phyloP scores from a whole-genome alignment of 2,329 filamentous ascomycete genomes.

The Trichophyton rubrum region DNA sequence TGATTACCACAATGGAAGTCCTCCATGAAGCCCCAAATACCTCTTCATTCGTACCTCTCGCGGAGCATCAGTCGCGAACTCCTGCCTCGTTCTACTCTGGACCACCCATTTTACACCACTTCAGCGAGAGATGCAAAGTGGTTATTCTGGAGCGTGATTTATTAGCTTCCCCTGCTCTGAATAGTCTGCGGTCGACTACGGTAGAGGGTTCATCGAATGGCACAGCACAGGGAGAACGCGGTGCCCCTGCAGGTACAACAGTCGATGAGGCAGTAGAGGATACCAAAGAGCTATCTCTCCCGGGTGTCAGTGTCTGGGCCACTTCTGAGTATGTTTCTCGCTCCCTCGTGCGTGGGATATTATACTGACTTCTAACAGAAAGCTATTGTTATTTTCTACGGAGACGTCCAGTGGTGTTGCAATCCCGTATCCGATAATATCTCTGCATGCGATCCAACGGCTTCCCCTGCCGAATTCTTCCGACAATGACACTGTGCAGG shows the following conservation, averaged over 20 bases:
- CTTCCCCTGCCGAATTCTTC: conserved; percentile 24
- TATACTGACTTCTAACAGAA: conserved; percentile 19
- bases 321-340: conserved; percentile 34
- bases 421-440: conserved; percentile 38
- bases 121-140: conserved; percentile 34
- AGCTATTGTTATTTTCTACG: conserved; percentile 32
- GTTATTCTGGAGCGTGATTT: conserved; percentile 32
- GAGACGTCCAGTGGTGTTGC: conserved; percentile 27
- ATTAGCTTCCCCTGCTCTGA: conserved; percentile 23
- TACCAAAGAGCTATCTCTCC: conserved; percentile 27
- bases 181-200: conserved; percentile 17
- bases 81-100: conserved; percentile 37
- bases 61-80: conserved; percentile 37
- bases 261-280: conserved; percentile 8
- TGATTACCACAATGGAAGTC: conserved; percentile 28
- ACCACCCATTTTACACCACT: conserved; percentile 36
- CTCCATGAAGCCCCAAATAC: conserved; percentile 27
- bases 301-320: conserved; percentile 35
- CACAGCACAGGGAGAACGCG: conserved; percentile 3
- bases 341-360: background rate
- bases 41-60: conserved; percentile 32
- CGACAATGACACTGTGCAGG: conserved; percentile 26
- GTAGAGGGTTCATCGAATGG: conserved; percentile 1
- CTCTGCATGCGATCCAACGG: conserved; percentile 37
- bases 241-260: background rate